phyloP scores from a whole-genome alignment of 2,329 filamentous ascomycete genomes.

The Didymella pomorum region DNA sequence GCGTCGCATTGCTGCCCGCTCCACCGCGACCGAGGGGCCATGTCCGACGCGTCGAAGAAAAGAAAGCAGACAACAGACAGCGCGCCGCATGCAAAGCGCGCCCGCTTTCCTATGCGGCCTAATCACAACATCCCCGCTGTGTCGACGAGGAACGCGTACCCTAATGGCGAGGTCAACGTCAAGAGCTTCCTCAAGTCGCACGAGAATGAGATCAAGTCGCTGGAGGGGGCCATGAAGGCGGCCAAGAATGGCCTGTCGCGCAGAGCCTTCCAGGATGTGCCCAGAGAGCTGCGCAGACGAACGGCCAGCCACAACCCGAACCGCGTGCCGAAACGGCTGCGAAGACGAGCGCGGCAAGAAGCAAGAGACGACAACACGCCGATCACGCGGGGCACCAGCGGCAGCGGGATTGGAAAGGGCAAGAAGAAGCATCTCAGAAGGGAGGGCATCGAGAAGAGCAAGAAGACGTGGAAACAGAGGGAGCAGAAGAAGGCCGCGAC shows the following conservation, averaged over 20 bases:
- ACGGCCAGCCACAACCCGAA: slow-evolving; percentile 97
- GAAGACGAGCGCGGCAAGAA: slow-evolving; percentile 71
- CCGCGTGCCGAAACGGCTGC: slow-evolving; percentile 80
- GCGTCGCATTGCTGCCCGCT: slow-evolving; percentile 17
- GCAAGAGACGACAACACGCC: slow-evolving; percentile 94
- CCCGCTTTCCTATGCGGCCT: slow-evolving; percentile 38
- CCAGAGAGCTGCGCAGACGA: slow-evolving; percentile 80
- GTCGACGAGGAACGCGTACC: slow-evolving; percentile 60
- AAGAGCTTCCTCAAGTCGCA: slow-evolving; percentile 84
- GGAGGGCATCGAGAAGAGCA: slow-evolving; percentile 77
- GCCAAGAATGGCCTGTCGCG: slow-evolving; percentile 71
- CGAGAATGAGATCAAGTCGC: slow-evolving; percentile 85
- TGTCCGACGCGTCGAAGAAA: slow-evolving; percentile 34
- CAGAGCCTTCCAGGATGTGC: slow-evolving; percentile 90
- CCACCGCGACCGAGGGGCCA: slow-evolving; percentile 17
- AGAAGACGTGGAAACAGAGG: slow-evolving; percentile 67
- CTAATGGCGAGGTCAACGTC: slow-evolving; percentile 81
- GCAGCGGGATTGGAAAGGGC: slow-evolving; percentile 62
- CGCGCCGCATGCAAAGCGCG: slow-evolving; percentile 31
- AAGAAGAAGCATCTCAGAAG: slow-evolving; percentile 66
- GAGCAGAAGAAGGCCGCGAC: slow-evolving; percentile 54
- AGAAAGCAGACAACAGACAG: slow-evolving; percentile 31
- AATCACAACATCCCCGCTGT: slow-evolving; percentile 42
- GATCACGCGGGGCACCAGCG: slow-evolving; percentile 70
- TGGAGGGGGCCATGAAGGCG: slow-evolving; percentile 81